These are phyloP conservation scores for Eutrema japonicum DNA, from an alignment of 345 rosid species.

Conservation along the genomic window DNA sequence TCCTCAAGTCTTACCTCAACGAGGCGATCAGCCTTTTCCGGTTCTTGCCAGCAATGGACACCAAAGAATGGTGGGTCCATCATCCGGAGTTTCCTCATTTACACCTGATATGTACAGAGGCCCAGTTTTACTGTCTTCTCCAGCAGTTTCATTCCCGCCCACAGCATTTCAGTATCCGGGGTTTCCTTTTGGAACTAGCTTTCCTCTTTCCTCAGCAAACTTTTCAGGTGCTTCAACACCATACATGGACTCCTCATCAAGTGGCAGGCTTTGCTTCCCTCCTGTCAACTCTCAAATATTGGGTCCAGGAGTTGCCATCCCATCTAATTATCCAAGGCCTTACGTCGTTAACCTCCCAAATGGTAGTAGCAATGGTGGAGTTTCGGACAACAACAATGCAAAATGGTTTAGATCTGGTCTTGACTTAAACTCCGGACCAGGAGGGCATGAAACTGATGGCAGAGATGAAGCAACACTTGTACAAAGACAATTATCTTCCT, in stretches of 20 bases:
- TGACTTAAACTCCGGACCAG: slow-evolving; percentile 89
- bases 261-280: slow-evolving; percentile 59
- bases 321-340: slow-evolving; percentile 66
- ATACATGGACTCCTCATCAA: slow-evolving; percentile 66
- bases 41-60: slow-evolving; percentile 59
- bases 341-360: slow-evolving; percentile 67
- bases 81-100: slow-evolving; percentile 59
- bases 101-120: slow-evolving; percentile 67
- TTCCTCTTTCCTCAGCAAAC: slow-evolving; percentile 62
- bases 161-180: slow-evolving; percentile 71
- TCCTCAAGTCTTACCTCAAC: slow-evolving; percentile 64
- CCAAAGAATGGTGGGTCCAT: slow-evolving; percentile 67
- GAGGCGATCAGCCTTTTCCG: slow-evolving; percentile 73
- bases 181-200: slow-evolving; percentile 65
- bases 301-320: slow-evolving; percentile 51
- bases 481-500: slow-evolving; percentile 57
- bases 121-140: slow-evolving; percentile 75
- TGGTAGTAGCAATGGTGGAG: slow-evolving; percentile 50
- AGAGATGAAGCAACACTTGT: slow-evolving; percentile 61
- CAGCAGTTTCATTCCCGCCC: slow-evolving; percentile 71
- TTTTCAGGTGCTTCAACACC: slow-evolving; percentile 73
- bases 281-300: slow-evolving; percentile 62
- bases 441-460: slow-evolving; percentile 64
- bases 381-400: slow-evolving; percentile 48
- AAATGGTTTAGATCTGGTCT: slow-evolving; percentile 74